Evolutionary conservation across 129 eudicot genomes (phyloP), one percentile per base, ranked within the genome.

Genomic region (Lactuca saligna): DNA sequence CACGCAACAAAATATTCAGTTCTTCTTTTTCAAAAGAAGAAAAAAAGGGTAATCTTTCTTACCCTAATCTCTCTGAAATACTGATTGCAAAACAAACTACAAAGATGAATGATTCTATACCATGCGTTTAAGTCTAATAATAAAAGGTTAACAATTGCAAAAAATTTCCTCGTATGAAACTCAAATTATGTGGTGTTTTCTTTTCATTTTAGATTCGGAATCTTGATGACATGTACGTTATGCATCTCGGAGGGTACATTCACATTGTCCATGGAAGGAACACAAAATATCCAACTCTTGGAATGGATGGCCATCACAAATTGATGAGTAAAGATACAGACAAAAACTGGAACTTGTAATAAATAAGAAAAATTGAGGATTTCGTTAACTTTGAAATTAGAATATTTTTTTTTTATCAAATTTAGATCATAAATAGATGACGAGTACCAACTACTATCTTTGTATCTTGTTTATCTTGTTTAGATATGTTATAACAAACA

Each of bases 171-270:
- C 49, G 5, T 46, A 46, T 11, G 50, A 62, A 20, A 16, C 67
- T 11, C 32, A 62, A 20, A 16, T 34, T 37, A 62, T 41, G 37
- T 60, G 17, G 1, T 58, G 37, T 60, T 46, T 3, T 25, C 29
- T 25, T 25, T 0, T 25, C 29, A 25, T 25, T 25, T 6, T 66
- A 53, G 72, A 67, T 51, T 67, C 61, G 10, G 72, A 67, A 34
- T 67, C 50, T 67, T 17, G 48, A 33, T 53, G 29, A 25, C 29
- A 25, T 25, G 62, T 67, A 67, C 49, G 35, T 67, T 53, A 53
- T 67, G 61, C 72, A 67, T 53, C 51, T 53, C 3, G 33, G 39
- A 53, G 51, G 14, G 61, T 53, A 67, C 72, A 53, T 66, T 66
- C 71, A 33, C 65, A 34, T 34, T 60, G 65, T 17, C n/a, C 12